Evolutionary conservation across 2,329 filamentous ascomycete genomes (phyloP).

Genomic region (Akanthomyces muscarius): DNA sequence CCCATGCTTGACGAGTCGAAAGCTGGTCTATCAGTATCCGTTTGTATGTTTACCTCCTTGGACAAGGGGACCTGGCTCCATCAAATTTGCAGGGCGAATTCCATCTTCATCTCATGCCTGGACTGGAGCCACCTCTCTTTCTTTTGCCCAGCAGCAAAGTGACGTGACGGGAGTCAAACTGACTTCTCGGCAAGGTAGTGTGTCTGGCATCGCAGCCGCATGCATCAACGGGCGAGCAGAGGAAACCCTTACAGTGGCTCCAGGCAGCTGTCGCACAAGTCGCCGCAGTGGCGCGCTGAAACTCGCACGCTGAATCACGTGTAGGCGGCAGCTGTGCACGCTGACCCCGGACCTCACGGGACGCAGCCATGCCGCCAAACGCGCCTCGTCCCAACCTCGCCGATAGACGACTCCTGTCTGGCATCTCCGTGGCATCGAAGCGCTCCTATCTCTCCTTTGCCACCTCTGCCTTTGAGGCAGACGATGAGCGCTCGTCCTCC

Average conservation of each 20-base stretch:
- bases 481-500: slow-evolving; percentile 61
- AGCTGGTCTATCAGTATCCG: not conserved
- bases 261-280: not conserved
- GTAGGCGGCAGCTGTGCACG: not conserved
- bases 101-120: slow-evolving; percentile 2
- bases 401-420: slow-evolving; percentile 43
- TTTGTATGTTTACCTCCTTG: not conserved
- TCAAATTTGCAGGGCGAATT: not conserved
- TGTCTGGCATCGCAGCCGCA: not conserved
- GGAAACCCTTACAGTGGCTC: not conserved
- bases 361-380: slow-evolving; percentile 17
- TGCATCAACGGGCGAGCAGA: no score
- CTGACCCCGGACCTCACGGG: slow-evolving; percentile 7
- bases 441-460: slow-evolving; percentile 52
- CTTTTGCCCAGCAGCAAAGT: not conserved
- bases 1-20: not conserved
- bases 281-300: not conserved
- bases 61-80: not conserved
- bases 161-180: not conserved
- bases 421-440: slow-evolving; percentile 50
- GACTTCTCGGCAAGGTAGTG: not conserved
- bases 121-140: not conserved
- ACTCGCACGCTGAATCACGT: slow-evolving; percentile 12
- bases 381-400: slow-evolving; percentile 38
- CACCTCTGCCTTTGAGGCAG: slow-evolving; percentile 62